phyloP scores from a whole-genome alignment of 345 rosid genomes.

The Reutealis trisperma region DNA sequence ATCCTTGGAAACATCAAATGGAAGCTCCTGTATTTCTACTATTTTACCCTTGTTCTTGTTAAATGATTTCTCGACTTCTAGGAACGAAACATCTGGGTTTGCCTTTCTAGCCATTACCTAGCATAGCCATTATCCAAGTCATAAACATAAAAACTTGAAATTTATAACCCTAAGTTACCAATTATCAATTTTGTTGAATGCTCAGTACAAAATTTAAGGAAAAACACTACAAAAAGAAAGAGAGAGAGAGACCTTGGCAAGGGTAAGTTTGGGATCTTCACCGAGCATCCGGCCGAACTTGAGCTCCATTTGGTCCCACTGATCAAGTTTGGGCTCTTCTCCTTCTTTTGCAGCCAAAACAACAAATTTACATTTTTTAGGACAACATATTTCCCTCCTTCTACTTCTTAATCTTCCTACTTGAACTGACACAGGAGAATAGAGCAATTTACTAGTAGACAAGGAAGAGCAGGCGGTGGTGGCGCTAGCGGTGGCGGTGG shows the following conservation, averaged over 20 bases:
- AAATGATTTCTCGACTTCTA: slow-evolving; percentile 79
- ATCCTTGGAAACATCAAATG: slow-evolving; percentile 55
- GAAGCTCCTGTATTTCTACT: slow-evolving; percentile 58
- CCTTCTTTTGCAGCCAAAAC: slow-evolving; percentile 65
- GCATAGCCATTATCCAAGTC: background rate
- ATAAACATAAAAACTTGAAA: background rate
- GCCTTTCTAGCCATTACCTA: slow-evolving; percentile 78
- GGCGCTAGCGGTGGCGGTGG: slow-evolving; percentile 39
- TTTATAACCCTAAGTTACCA: background rate
- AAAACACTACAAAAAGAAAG: background rate
- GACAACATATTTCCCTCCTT: slow-evolving; percentile 22
- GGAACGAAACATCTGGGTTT: slow-evolving; percentile 72
- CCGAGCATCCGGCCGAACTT: slow-evolving; percentile 80
- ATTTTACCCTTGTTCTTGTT: slow-evolving; percentile 74
- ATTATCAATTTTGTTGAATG: background rate
- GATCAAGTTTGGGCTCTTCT: slow-evolving; percentile 54
- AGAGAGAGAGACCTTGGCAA: slow-evolving; percentile 66
- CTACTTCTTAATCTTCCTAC: slow-evolving; percentile 20
- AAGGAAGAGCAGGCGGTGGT: slow-evolving; percentile 19
- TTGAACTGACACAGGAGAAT: slow-evolving; percentile 21
- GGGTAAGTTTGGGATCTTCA: slow-evolving; percentile 90
- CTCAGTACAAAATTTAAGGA: background rate
- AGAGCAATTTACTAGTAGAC: slow-evolving; percentile 20
- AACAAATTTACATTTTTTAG: slow-evolving; percentile 34
- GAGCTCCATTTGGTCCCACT: slow-evolving; percentile 93